phyloP scores from a whole-genome alignment of 306 rosid species.

The Cucurbita pepo region DNA sequence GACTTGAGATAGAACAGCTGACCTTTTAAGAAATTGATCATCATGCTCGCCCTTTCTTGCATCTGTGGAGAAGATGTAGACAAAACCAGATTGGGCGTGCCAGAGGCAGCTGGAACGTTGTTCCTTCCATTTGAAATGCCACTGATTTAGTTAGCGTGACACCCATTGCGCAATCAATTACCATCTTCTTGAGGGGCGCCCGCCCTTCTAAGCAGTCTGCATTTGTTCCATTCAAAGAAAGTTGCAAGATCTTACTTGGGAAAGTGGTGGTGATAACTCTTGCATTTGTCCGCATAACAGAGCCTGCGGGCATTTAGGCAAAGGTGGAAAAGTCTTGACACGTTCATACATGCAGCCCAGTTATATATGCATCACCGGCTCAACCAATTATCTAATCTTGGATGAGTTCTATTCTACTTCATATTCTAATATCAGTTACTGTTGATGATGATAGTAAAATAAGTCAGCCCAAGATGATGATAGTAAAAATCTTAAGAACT shows the following conservation, averaged over 20 bases:
- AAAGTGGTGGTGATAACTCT: constrained; percentile 23
- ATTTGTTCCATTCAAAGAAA: constrained; percentile 15
- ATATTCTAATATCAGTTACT: neutral
- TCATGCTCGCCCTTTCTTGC: constrained; percentile 18
- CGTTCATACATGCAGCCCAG: constrained; percentile 23
- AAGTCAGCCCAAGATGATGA: neutral
- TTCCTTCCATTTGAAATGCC: constrained; percentile 44
- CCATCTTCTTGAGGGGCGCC: constrained; percentile 52
- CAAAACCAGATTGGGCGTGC: constrained; percentile 19
- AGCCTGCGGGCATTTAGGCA: constrained; percentile 30
- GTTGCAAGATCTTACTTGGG: constrained; percentile 26
- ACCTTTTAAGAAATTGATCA: constrained; percentile 27
- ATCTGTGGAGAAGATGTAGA: constrained; percentile 30
- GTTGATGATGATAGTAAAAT: neutral
- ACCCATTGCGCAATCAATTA: constrained; percentile 32
- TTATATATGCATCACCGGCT: neutral
- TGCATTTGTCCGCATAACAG: constrained; percentile 27
- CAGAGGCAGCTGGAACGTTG: constrained; percentile 11
- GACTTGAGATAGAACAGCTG: constrained; percentile 53
- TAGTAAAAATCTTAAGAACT: neutral
- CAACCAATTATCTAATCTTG: neutral
- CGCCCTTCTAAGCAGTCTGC: constrained; percentile 50
- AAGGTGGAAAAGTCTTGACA: constrained; percentile 26
- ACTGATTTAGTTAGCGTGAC: constrained; percentile 52
- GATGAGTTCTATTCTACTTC: neutral